phyloP scores from a whole-genome alignment of 352 stramenopile species.

The Labyrinthula sp. region DNA sequence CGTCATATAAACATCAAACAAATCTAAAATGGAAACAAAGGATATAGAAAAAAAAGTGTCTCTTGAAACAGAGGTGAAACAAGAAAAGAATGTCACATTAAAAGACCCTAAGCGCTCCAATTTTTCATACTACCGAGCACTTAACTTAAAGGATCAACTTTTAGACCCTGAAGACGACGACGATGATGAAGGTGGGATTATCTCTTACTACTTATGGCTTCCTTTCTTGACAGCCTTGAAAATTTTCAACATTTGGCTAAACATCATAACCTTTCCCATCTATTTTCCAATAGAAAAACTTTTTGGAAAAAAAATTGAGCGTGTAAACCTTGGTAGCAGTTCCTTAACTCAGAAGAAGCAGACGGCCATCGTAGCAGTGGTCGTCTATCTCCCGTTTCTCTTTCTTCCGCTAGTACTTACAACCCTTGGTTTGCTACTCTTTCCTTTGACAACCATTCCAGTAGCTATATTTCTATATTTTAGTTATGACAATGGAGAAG shows the following conservation, averaged over 20 bases:
- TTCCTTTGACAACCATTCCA: constrained; percentile 21
- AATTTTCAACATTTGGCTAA: constrained; percentile 23
- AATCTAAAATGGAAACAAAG: no score
- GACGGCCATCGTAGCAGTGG: constrained; percentile 5
- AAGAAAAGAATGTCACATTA: no score
- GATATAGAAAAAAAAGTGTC: no score
- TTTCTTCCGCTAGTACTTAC: constrained; percentile 3
- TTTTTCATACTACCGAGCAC: no score
- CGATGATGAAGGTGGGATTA: no score
- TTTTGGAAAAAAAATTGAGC: constrained; percentile 16
- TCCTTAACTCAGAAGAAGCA: constrained; percentile 16
- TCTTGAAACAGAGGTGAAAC: no score
- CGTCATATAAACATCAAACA: no score
- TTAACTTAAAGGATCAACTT: no score
- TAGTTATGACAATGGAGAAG: constrained; percentile 17
- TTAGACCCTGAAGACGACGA: no score
- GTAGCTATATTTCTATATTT: constrained; percentile 8
- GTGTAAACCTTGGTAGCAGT: constrained; percentile 17
- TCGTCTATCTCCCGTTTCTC: constrained; percentile 14
- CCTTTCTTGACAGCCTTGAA: no score
- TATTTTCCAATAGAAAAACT: constrained; percentile 15
- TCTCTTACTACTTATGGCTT: no score
- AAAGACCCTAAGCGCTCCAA: no score
- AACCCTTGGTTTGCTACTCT: constrained; percentile 14
- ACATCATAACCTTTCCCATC: constrained; percentile 9